These are phyloP conservation scores for Tillandsia fasciculata DNA, from an alignment of 176 grass and related monocot species.

Conservation along the genomic window DNA sequence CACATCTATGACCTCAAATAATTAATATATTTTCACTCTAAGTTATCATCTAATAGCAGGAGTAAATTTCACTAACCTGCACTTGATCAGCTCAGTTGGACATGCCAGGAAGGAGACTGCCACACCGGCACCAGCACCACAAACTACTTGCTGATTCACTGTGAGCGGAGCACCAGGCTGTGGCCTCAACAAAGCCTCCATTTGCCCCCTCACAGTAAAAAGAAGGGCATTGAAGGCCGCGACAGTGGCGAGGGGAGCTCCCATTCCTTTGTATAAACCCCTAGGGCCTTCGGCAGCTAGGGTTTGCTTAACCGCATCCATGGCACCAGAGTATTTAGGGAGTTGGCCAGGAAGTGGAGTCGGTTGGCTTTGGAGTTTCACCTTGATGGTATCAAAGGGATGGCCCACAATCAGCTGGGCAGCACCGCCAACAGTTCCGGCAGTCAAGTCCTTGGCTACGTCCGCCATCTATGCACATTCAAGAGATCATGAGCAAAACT, in stretches of 20 bases:
- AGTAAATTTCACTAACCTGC: conserved; percentile 36
- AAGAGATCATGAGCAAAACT: not conserved
- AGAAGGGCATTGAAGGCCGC: conserved; percentile 83
- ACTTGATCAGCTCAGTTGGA: conserved; percentile 82
- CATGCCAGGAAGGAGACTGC: conserved; percentile 75
- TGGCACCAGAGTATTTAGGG: conserved; percentile 56
- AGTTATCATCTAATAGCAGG: not conserved
- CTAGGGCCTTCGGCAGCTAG: conserved; percentile 48
- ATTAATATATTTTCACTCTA: not conserved
- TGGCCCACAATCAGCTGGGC: conserved; percentile 72
- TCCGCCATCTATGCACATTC: conserved; percentile 56
- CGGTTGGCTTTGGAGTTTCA: conserved; percentile 87
- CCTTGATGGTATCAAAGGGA: conserved; percentile 90
- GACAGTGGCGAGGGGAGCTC: conserved; percentile 79
- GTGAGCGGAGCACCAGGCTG: conserved; percentile 43
- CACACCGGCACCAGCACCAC: conserved; percentile 64
- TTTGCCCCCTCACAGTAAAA: conserved; percentile 74
- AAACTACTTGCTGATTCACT: conserved; percentile 50
- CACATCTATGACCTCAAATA: not conserved
- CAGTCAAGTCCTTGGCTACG: conserved; percentile 71
- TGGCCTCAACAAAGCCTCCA: conserved; percentile 54
- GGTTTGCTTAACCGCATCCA: conserved; percentile 68
- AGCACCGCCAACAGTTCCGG: conserved; percentile 68
- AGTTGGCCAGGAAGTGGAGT: conserved; percentile 45
- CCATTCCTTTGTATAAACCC: conserved; percentile 93